Base-by-base conservation (phyloP, 2,329 filamentous ascomycete species). In the Alternaria solani region DNA sequence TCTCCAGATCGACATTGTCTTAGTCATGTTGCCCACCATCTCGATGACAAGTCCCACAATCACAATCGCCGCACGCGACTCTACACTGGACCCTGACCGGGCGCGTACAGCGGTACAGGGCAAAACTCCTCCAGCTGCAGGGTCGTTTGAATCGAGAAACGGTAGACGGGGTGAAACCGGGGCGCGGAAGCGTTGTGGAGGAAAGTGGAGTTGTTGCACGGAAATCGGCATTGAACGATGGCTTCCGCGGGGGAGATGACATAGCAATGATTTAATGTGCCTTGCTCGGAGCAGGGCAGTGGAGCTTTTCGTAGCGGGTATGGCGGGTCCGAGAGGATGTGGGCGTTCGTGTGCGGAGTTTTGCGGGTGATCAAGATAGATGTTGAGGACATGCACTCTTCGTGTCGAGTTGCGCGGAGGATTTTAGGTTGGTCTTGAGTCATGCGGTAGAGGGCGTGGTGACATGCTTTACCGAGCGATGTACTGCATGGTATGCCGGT, bases 141-240 rank as follows among this genome's bases (percentile, higher is more conserved):
- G 39, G 51, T 23, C 57, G 4, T 49, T 25, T n/a, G 30, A 32
- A 26, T 28, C 18, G 16, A 34, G 38, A 30, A 11, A 30, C 28
- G 11, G 28, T 9, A 30, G 20, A 16, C 32, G 52, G 30, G 52
- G 20, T 5, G 8, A 34, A 44, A 23, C 20, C 23, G 36, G 23
- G 23, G 3, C 8, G 16, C 32, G 20, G 20, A 30, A 16, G 18
- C n/a, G 32, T 54, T 18, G 49, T 39, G 41, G 23, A 39, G 34
- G 25, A 26, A 26, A 18, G 7, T 42, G 20, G 30, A 12, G 18
- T 9, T 5, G 18, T 12, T 23, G 18, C 38, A 41, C 38, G 11
- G 18, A 23, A 38, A 52, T 23, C 49, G 12, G 42, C 39, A 58
- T 58, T 39, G 41, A 54, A 54, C 55, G 16, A 51, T 44, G 34